Conservation (phyloP, 2,329 filamentous ascomycete genomes). For the Fusarium albosuccineum region DNA sequence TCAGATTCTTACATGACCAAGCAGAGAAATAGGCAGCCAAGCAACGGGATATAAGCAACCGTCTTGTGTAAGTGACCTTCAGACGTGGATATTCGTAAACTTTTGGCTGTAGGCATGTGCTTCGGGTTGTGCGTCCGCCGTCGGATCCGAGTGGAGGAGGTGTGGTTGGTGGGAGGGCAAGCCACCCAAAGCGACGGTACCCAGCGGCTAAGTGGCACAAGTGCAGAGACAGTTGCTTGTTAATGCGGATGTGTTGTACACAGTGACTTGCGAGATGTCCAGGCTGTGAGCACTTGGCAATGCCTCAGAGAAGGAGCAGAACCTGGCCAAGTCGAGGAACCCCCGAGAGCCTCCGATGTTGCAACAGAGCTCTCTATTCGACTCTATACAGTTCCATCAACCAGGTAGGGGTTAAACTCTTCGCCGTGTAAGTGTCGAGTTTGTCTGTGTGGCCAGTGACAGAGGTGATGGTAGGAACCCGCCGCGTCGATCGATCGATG, state of each 20-base stretch:
- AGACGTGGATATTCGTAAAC: constrained; percentile 15
- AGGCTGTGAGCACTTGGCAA: background rate
- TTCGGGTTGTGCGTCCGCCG: constrained; percentile 4
- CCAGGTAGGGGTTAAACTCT: background rate
- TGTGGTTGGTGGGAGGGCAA: background rate
- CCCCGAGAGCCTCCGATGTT: too few relatives aligned
- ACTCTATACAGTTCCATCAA: background rate
- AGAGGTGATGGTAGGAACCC: constrained; percentile 2
- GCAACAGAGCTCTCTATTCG: background rate
- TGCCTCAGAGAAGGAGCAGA: too few relatives aligned
- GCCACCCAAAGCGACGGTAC: too few relatives aligned
- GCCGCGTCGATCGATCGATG: constrained; percentile 34
- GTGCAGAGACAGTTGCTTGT: too few relatives aligned
- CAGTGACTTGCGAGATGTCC: background rate
- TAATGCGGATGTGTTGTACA: too few relatives aligned
- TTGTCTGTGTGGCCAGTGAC: background rate
- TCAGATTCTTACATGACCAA: background rate
- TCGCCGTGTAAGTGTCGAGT: background rate
- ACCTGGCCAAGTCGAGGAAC: background rate
- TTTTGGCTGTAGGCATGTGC: background rate
- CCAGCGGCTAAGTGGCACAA: too few relatives aligned
- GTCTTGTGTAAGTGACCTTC: background rate
- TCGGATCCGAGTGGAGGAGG: constrained; percentile 19
- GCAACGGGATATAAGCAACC: background rate
- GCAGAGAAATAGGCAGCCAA: background rate